These are phyloP conservation scores for Mucor saturninus DNA, from an alignment of 371 early-diverging fungal species.

Conservation along the genomic window DNA sequence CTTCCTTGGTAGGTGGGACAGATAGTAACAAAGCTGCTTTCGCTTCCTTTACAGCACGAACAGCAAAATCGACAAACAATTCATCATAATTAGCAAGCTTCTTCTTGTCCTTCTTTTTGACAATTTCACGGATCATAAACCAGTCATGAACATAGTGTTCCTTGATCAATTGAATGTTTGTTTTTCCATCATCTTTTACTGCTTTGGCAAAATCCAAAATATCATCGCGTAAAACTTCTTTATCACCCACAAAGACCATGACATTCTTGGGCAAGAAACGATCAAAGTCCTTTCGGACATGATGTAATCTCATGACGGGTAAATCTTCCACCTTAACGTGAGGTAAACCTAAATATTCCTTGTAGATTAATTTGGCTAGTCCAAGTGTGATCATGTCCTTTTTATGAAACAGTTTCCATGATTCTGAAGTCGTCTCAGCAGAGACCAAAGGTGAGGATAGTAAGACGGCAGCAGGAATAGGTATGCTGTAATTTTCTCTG, in stretches of 20 bases:
- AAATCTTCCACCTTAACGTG: conserved; percentile 30
- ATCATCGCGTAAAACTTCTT: conserved; percentile 48
- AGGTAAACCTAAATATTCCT: conserved; percentile 39
- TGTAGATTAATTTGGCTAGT: conserved; percentile 34
- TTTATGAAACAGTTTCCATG: conserved; percentile 36
- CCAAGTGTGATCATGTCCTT: conserved; percentile 32
- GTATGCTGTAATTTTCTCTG: conserved; percentile 27
- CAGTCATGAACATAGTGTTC: conserved; percentile 48
- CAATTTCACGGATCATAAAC: conserved; percentile 46
- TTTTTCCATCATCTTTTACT: conserved; percentile 27
- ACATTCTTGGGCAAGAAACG: conserved; percentile 38
- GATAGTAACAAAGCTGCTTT: neutral
- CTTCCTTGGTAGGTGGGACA: neutral
- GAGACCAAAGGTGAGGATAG: conserved; percentile 41
- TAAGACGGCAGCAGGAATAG: conserved; percentile 41
- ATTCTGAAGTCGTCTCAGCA: conserved; percentile 30
- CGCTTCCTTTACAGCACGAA: conserved; percentile 20
- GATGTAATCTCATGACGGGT: conserved; percentile 31
- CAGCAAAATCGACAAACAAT: conserved; percentile 30
- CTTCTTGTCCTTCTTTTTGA: conserved; percentile 34
- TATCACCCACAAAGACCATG: conserved; percentile 42
- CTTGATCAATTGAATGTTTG: conserved; percentile 26
- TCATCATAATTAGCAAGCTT: conserved; percentile 37
- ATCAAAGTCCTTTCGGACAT: conserved; percentile 28
- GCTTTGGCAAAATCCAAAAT: conserved; percentile 26